A percentile compares a stretch with the other conserved stretches of the same genome.
Conservation (phyloP, 108 stramenopile species). For the Aurantiochytrium sp. region DNA sequence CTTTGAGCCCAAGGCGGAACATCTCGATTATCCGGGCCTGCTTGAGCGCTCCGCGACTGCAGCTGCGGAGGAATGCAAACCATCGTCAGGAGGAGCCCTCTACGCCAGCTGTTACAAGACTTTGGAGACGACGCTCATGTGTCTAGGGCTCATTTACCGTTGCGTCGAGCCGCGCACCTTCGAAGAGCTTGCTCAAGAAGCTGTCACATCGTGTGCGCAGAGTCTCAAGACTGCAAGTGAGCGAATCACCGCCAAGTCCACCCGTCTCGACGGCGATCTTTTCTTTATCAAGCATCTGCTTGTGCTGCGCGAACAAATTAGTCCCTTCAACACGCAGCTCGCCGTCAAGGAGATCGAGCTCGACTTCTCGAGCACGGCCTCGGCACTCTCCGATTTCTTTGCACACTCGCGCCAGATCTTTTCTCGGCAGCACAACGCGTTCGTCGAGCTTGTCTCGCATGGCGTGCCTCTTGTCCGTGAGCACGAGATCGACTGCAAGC, state of each 20-base stretch:
- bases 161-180: slow-evolving; percentile 10
- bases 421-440: not conserved
- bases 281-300: slow-evolving; percentile 6
- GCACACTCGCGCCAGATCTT: not conserved
- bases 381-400: not conserved
- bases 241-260: not conserved
- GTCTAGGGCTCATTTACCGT: not conserved
- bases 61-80: not conserved
- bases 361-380: not conserved
- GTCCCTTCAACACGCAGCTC: not conserved
- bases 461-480: not conserved
- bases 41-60: not conserved
- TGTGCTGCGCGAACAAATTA: slow-evolving; percentile 10
- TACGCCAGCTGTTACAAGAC: not conserved
- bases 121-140: not conserved
- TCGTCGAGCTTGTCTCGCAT: not conserved
- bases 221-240: not conserved
- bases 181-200: not conserved
- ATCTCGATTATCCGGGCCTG: not conserved
- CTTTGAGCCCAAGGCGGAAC: not conserved
- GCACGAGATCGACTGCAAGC: slow-evolving; percentile 17
- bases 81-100: not conserved
- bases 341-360: not conserved
- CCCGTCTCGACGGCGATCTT: not conserved
- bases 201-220: not conserved